Base-by-base conservation (phyloP, 2,329 filamentous ascomycete genomes). In the Aspergillus sojae region DNA sequence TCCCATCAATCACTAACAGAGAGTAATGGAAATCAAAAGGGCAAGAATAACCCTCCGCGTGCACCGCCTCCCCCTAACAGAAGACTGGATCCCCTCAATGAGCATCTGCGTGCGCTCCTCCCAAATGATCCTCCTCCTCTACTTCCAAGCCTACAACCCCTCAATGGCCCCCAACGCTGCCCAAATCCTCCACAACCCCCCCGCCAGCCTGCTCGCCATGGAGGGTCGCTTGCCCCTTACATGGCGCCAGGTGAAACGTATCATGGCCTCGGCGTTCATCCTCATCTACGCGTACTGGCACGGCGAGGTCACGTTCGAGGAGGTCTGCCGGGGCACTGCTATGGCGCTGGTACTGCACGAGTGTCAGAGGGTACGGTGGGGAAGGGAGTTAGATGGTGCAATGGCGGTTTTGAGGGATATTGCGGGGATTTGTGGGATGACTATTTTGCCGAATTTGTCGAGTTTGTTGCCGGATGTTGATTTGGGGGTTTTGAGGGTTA, bases 101-200 rank as follows among this genome's bases (percentile, higher is more conserved):
- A 55, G 52, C 21, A 55, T 55, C 52, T 55, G 52, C 52, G 52
- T 55, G 32, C 52, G 52, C 32, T 39, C 52, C n/a, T 36, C 52
- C n/a, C 52, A 55, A 39, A 55, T 55, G 52, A 55, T 55, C 32
- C 52, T 55, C 32, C 52, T 55, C 52, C 52, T 55, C 52, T 55
- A 55, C 32, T 55, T 55, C 34, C 52, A 55, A 26, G 26, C 52
- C 6, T 55, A 55, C 21, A 55, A 39, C 34, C 52, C 52, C 28
- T 26, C 28, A 5, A 52, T 32, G 26, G 16, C 26, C 9, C 28
- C 48, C 19, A 28, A 10, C 4, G 16, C 48, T 10, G 9, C 48
- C 48, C 16, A n/a, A 11, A 10, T 41, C 12, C 52, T n/a, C n/a
- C 52, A 55, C n/a, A 55, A 55, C 4, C 32, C 23, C 23, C 14